Conservation (phyloP, 306 rosid genomes). For the Betula pendula region DNA sequence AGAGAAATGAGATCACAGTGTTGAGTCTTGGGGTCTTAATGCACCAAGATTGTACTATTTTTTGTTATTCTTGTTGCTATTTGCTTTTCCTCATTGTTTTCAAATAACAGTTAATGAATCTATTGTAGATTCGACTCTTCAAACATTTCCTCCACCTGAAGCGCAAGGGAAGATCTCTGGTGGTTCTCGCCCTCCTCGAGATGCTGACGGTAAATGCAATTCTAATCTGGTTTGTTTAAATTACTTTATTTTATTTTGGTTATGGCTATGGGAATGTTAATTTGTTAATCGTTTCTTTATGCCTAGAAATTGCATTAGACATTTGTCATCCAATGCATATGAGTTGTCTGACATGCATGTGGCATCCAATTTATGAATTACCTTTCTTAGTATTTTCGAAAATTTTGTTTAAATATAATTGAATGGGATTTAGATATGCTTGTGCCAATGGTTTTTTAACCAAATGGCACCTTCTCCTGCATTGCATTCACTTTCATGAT, state of each 20-base stretch:
- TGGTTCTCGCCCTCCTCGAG: constrained; percentile 78
- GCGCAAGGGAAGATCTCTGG: constrained; percentile 78
- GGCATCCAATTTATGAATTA: too few species aligned
- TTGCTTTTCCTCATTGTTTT: neutral
- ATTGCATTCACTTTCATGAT: neutral
- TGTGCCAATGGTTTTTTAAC: neutral
- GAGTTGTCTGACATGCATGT: neutral
- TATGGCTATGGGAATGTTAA: neutral
- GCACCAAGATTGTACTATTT: neutral
- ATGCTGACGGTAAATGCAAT: constrained; percentile 67
- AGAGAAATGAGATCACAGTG: neutral
- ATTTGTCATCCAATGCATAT: neutral
- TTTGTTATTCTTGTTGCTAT: neutral
- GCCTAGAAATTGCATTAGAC: neutral
- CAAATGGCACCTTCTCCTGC: neutral
- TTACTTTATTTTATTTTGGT: constrained; percentile 9
- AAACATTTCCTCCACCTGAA: constrained; percentile 89
- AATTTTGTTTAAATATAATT: too few species aligned
- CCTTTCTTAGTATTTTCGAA: too few species aligned
- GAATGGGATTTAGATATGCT: neutral
- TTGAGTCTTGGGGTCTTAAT: neutral
- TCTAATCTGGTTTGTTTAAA: neutral
- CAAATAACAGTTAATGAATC: neutral
- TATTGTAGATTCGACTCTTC: constrained; percentile 78
- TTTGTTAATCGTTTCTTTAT: neutral